phyloP scores from a whole-genome alignment of 2,329 filamentous ascomycete species.

The Furcasterigmium furcatum region DNA sequence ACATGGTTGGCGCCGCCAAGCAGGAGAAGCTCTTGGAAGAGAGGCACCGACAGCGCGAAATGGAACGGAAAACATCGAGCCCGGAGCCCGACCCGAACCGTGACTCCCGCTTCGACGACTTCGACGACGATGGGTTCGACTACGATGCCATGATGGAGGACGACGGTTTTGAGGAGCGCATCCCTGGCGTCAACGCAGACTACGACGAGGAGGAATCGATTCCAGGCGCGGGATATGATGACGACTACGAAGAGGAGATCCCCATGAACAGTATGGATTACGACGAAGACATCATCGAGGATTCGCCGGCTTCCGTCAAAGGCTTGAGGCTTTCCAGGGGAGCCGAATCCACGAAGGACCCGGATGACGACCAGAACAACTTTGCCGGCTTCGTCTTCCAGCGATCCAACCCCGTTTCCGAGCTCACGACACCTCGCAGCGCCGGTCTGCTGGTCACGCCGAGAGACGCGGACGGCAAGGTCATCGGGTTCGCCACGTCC shows the following conservation, averaged over 20 bases:
- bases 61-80: constrained; percentile 51
- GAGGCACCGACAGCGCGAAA: constrained; percentile 63
- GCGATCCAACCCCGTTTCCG: constrained; percentile 48
- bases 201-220: constrained; percentile 62
- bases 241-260: constrained; percentile 29
- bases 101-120: constrained; percentile 58
- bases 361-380: constrained; percentile 56
- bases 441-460: constrained; percentile 48
- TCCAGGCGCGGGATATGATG: constrained; percentile 47
- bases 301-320: neutral
- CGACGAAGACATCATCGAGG: constrained; percentile 16
- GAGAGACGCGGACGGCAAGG: constrained; percentile 49
- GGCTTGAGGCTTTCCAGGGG: neutral
- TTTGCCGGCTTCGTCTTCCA: constrained; percentile 59
- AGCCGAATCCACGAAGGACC: constrained; percentile 28
- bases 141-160: constrained; percentile 65
- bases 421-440: constrained; percentile 45
- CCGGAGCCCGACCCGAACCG: constrained; percentile 30
- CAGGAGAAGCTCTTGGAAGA: constrained; percentile 71
- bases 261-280: constrained; percentile 11
- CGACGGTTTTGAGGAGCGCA: constrained; percentile 63
- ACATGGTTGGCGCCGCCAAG: constrained; percentile 69
- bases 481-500: constrained; percentile 55
- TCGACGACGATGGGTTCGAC: constrained; percentile 58
- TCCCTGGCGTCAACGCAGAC: constrained; percentile 54